A percentile compares a stretch with the other conserved stretches of the same genome.
Evolutionary conservation across 2,329 filamentous ascomycete genomes (phyloP).

Genomic region (Calycina marina): DNA sequence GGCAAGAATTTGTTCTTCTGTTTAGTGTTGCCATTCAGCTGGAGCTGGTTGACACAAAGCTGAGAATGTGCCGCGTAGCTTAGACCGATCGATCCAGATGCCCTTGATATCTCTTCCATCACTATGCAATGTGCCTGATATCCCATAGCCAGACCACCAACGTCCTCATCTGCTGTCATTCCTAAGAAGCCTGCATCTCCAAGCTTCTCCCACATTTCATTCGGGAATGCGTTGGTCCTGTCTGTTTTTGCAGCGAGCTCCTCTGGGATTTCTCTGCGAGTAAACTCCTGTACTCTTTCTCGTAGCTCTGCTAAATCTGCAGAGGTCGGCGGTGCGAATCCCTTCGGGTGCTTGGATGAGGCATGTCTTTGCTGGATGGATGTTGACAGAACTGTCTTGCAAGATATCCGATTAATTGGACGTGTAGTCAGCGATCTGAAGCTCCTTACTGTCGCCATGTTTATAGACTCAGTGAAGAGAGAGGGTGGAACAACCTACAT

Average conservation of each 20-base stretch:
- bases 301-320: conserved; percentile 37
- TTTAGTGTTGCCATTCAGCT: conserved; percentile 65
- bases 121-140: conserved; percentile 95
- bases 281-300: conserved; percentile 56
- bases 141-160: conserved; percentile 79
- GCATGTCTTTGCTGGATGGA: conserved; percentile 29
- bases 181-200: conserved; percentile 85
- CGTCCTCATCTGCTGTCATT: conserved; percentile 83
- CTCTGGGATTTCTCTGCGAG: conserved; percentile 72
- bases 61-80: conserved; percentile 95
- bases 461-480: no score
- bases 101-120: conserved; percentile 86
- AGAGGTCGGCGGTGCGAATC: conserved; percentile 40
- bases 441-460: conserved; percentile 17
- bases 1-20: conserved; percentile 77
- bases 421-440: conserved; percentile 13
- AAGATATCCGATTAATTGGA: no score
- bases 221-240: conserved; percentile 72
- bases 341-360: conserved; percentile 54
- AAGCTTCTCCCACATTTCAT: conserved; percentile 84
- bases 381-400: no score
- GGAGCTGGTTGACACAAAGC: conserved; percentile 90
- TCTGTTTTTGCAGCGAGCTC: conserved; percentile 75
- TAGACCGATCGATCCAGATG: conserved; percentile 69
- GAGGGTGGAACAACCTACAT: no score